These are phyloP conservation scores for Turritis glabra DNA, from an alignment of 345 rosid genomes.

Conservation along the genomic window DNA sequence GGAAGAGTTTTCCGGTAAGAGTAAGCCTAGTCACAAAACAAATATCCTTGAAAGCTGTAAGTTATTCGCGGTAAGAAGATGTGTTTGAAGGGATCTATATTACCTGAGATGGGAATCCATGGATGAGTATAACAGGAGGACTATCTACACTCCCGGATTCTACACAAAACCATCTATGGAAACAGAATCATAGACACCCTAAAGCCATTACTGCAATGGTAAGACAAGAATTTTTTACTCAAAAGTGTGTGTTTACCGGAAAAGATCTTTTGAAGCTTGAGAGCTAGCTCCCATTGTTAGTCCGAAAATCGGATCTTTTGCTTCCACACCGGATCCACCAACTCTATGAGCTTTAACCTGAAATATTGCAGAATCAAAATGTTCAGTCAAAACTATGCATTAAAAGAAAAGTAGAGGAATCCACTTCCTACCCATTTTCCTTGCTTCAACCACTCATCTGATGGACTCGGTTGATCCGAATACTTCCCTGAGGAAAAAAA, in stretches of 20 bases:
- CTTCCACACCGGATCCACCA: conserved; percentile 67
- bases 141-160: conserved; percentile 67
- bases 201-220: not conserved
- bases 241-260: conserved; percentile 50
- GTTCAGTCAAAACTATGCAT: not conserved
- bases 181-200: conserved; percentile 47
- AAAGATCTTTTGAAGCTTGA: conserved; percentile 71
- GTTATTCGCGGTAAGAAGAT: not conserved
- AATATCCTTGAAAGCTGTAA: not conserved
- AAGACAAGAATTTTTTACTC: not conserved
- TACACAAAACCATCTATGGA: conserved; percentile 90
- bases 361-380: not conserved
- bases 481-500: conserved; percentile 69
- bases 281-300: conserved; percentile 78
- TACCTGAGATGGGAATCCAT: conserved; percentile 96
- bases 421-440: conserved; percentile 53
- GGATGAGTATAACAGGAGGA: conserved; percentile 69
- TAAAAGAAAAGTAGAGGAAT: not conserved
- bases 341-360: conserved; percentile 85
- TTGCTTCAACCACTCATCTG: conserved; percentile 88
- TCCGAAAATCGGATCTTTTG: conserved; percentile 90
- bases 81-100: not conserved
- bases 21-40: conserved; percentile 57
- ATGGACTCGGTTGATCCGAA: conserved; percentile 70
- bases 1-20: conserved; percentile 87